Base-by-base conservation (phyloP, 768 basidiomycete species). In the Termitomyces sp. region DNA sequence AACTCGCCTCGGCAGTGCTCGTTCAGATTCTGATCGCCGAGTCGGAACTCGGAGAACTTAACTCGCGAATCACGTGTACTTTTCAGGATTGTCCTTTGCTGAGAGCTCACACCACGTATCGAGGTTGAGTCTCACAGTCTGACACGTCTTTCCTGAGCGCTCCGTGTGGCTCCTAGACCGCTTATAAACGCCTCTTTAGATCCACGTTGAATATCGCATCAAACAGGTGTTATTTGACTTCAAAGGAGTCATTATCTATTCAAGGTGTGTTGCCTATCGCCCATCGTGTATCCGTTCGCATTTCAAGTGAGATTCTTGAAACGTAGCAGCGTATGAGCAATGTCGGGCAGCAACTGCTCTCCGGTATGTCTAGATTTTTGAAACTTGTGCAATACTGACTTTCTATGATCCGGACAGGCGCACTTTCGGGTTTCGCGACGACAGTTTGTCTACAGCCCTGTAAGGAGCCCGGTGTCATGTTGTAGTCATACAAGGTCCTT, bases 381-480 rank as follows among this genome's bases (percentile, higher is more conserved):
- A 28, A 32, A 24, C 4, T 62, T 57, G 44, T 44, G 24, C 36
- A 58, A 44, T 28, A 48, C 22, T 24, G 52, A 59, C 36, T n/a
- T 9, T 39, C 38, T 15, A 32, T 61, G 33, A 40, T 48, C 36
- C 24, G 32, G 39, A 22, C 67, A 92, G 92, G 92, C 71, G 92
- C 86, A 13, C 68, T 89, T 53, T 94, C 92, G 44, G 92, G 92
- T 44, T 82, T 94, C 55, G 82, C 87, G 15, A 90, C 91, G 7
- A 89, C 89, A 12, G 67, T 91, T 66, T 81, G 81, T 63, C 82
- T 94, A 13, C 92, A 94, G 67, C 92, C 92, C 58, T 85, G 91
- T 92, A 66, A 74, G 85, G 69, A 53, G 28, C 32, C 42, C 58
- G 36, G 33, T 38, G 16, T 11, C 33, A 16, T 35, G 46, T 8